Conservation (phyloP, 139 green algal species). For the Chlorella sp. region DNA sequence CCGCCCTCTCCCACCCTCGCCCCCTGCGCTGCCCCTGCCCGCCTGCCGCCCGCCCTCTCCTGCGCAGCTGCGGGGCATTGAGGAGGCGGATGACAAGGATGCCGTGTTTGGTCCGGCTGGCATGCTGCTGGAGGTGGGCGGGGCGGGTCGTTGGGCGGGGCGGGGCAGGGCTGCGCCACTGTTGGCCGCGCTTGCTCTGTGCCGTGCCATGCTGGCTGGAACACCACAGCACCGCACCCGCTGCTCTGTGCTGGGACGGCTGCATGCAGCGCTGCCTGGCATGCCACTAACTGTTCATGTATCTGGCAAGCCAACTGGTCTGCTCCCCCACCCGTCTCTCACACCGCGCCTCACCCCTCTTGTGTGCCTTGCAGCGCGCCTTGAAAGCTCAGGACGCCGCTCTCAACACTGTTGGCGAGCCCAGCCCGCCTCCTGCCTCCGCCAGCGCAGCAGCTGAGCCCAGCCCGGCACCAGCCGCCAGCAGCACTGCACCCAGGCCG, state of each 20-base stretch:
- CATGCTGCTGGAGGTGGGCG: not conserved
- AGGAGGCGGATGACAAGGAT: not conserved
- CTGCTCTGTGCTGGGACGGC: not conserved
- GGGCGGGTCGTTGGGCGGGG: too few relatives aligned
- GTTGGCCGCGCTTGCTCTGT: not conserved
- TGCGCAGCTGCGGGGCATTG: slow-evolving; percentile 2
- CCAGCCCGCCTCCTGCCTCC: too few relatives aligned
- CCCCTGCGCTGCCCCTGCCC: not conserved
- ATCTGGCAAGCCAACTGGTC: not conserved
- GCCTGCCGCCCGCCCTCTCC: not conserved
- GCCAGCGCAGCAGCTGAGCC: too few relatives aligned
- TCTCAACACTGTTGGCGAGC: too few relatives aligned
- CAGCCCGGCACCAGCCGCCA: too few relatives aligned
- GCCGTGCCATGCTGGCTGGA: not conserved
- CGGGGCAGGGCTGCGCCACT: too few relatives aligned
- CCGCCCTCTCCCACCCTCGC: not conserved
- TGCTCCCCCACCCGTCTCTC: too few relatives aligned
- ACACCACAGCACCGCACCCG: not conserved
- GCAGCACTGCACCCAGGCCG: too few relatives aligned
- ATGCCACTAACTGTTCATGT: not conserved
- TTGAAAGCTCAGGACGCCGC: too few relatives aligned
- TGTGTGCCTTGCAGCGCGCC: too few relatives aligned
- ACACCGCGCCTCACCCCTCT: too few relatives aligned
- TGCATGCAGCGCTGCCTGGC: not conserved
- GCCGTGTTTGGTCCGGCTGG: not conserved